Conservation (phyloP, 2,329 filamentous ascomycete species). For the Dactylonectria estremocensis region DNA sequence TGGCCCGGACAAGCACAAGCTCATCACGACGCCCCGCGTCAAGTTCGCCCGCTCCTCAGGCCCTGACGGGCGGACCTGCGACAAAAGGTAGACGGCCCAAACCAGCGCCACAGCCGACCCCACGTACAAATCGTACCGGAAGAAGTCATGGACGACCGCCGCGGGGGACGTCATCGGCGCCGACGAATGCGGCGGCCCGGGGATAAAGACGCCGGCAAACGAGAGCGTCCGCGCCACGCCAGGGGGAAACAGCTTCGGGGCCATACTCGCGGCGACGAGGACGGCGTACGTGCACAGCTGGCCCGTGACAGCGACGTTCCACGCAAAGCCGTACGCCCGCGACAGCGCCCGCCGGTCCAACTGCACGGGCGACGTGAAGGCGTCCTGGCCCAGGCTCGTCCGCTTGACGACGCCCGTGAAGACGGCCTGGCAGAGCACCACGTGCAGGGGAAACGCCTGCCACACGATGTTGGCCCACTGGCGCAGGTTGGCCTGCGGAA, state of each 20-base stretch:
- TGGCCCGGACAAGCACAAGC: slow-evolving; percentile 42
- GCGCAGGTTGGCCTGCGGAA: slow-evolving; percentile 34
- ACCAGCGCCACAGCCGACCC: slow-evolving; percentile 38
- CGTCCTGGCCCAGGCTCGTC: slow-evolving; percentile 42
- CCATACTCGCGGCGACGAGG: slow-evolving; percentile 27
- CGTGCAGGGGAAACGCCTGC: slow-evolving; percentile 41
- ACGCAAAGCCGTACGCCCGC: slow-evolving; percentile 45
- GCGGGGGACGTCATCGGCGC: slow-evolving; percentile 37
- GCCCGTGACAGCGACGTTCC: slow-evolving; percentile 43
- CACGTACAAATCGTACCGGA: slow-evolving; percentile 45
- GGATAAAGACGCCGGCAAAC: slow-evolving; percentile 37
- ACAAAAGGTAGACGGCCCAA: slow-evolving; percentile 39
- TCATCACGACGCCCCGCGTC: slow-evolving; percentile 35
- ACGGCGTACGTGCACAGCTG: slow-evolving; percentile 42
- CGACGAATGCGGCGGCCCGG: slow-evolving; percentile 36
- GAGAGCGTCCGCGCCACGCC: slow-evolving; percentile 36
- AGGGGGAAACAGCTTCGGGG: slow-evolving; percentile 37
- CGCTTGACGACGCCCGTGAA: slow-evolving; percentile 41
- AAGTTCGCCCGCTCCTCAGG: slow-evolving; percentile 40
- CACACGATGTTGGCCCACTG: slow-evolving; percentile 45
- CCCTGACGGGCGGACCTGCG: slow-evolving; percentile 35
- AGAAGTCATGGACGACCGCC: slow-evolving; percentile 40
- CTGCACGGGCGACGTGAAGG: slow-evolving; percentile 30
- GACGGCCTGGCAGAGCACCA: slow-evolving; percentile 29
- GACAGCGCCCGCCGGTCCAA: slow-evolving; percentile 41